phyloP scores from a whole-genome alignment of 371 early-diverging fungal species.

The Dinochytrium kinnereticum region DNA sequence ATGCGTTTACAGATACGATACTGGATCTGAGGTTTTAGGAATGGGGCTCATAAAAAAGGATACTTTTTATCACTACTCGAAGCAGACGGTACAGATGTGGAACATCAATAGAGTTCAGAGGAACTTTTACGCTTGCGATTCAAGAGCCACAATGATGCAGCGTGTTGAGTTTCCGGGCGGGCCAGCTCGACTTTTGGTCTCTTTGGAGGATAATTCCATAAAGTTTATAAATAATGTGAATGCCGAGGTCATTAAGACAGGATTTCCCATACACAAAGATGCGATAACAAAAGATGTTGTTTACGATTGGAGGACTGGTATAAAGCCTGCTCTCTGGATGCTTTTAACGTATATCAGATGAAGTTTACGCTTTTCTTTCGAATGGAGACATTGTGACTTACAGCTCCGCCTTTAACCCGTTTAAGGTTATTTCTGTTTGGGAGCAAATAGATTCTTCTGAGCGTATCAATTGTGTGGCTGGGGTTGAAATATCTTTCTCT shows the following conservation, averaged over 20 bases:
- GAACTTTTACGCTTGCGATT: slow-evolving; percentile 8
- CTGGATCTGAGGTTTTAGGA: slow-evolving; percentile 20
- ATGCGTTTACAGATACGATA: slow-evolving; percentile 54
- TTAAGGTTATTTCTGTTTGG: slow-evolving; percentile 40
- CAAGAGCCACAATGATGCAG: slow-evolving; percentile 26
- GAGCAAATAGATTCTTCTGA: slow-evolving; percentile 23
- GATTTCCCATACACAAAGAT: slow-evolving; percentile 50
- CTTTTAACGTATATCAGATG: slow-evolving; percentile 18
- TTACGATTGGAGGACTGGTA: slow-evolving; percentile 14
- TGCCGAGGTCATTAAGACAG: slow-evolving; percentile 37
- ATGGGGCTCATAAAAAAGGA: slow-evolving; percentile 39
- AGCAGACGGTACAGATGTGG: slow-evolving; percentile 40
- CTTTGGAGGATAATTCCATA: slow-evolving; percentile 41
- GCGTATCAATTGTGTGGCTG: not conserved
- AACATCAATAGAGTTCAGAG: slow-evolving; percentile 33
- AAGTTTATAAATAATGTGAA: slow-evolving; percentile 44
- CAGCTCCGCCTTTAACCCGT: slow-evolving; percentile 44
- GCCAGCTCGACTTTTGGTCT: slow-evolving; percentile 40
- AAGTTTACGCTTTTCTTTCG: slow-evolving; percentile 32
- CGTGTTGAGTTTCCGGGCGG: slow-evolving; percentile 16
- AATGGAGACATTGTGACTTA: slow-evolving; percentile 44
- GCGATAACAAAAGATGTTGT: slow-evolving; percentile 22
- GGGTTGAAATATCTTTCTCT: slow-evolving; percentile 25
- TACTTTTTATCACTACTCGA: slow-evolving; percentile 33
- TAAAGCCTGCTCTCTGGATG: not conserved